A percentile compares a stretch with the other conserved stretches of the same genome.
Evolutionary conservation across 441 rosid species (phyloP).

Genomic region (Pelargonium hybrid): DNA sequence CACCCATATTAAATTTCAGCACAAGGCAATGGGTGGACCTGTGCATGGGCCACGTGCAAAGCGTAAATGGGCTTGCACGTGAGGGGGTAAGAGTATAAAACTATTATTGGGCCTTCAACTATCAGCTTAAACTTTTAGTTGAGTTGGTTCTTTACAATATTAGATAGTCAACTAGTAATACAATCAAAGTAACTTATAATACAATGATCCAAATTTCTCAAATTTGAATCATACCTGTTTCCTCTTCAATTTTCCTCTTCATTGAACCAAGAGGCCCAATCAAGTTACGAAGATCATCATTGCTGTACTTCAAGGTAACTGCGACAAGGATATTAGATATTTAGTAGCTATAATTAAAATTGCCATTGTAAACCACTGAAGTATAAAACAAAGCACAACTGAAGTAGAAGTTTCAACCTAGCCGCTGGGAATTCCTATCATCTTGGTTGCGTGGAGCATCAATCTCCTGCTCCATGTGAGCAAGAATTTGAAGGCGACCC

Average conservation of each 20-base stretch:
- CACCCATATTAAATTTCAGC: no score
- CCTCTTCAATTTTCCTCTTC: constrained; percentile 83
- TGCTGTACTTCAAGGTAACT: constrained; percentile 69
- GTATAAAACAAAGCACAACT: constrained; percentile 12
- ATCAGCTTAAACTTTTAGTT: no score
- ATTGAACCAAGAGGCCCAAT: constrained; percentile 76
- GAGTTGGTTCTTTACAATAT: no score
- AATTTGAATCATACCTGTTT: constrained; percentile 53
- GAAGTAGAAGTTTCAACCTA: constrained; percentile 42
- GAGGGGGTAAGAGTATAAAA: no score
- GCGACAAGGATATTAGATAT: constrained; percentile 26
- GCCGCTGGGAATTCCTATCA: constrained; percentile 45
- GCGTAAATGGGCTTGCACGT: no score
- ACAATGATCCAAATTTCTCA: constrained; percentile 3
- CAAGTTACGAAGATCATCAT: constrained; percentile 74
- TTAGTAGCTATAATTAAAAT: constrained; percentile 9
- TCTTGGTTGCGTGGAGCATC: constrained; percentile 56
- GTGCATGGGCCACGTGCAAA: no score
- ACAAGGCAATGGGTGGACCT: no score
- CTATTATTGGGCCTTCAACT: no score
- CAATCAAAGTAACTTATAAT: no score
- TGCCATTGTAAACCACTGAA: constrained; percentile 1
- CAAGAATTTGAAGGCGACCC: constrained; percentile 88
- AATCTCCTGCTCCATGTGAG: constrained; percentile 75
- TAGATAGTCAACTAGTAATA: no score